These are phyloP conservation scores for Draba incana DNA, from an alignment of 345 rosid genomes.

Conservation along the genomic window DNA sequence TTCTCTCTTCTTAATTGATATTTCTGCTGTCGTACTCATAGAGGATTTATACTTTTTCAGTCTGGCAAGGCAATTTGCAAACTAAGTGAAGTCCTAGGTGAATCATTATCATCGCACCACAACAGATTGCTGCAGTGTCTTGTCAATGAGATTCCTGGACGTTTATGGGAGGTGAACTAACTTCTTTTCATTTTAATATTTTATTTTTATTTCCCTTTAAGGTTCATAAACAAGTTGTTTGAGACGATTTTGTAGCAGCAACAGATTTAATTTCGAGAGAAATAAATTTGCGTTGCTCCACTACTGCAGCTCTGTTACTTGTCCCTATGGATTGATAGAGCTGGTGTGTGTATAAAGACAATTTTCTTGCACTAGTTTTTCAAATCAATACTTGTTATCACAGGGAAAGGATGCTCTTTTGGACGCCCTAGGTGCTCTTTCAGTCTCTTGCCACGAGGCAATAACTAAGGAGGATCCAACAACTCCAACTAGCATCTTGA, in stretches of 20 bases:
- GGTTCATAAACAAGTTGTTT: conserved; percentile 4
- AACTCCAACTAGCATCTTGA: conserved; percentile 61
- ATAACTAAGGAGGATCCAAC: conserved; percentile 65
- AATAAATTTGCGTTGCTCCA: neutral
- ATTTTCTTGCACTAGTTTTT: conserved; percentile 21
- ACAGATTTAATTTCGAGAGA: conserved; percentile 1
- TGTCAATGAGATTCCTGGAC: conserved; percentile 85
- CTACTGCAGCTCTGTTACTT: conserved; percentile 22
- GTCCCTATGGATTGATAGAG: conserved; percentile 18
- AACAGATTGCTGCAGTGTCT: conserved; percentile 63
- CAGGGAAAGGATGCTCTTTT: conserved; percentile 94
- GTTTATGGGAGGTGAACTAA: conserved; percentile 84
- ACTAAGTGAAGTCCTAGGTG: conserved; percentile 84
- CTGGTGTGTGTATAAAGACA: neutral
- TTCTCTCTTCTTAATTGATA: conserved; percentile 13
- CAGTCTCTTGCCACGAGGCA: conserved; percentile 73
- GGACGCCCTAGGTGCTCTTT: conserved; percentile 78
- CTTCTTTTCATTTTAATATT: conserved; percentile 1
- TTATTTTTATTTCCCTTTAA: conserved; percentile 15
- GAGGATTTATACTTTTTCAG: conserved; percentile 48
- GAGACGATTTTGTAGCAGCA: conserved; percentile 7
- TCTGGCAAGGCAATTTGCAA: conserved; percentile 83
- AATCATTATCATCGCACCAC: conserved; percentile 69
- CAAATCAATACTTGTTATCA: conserved; percentile 23
- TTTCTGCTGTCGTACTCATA: conserved; percentile 21